Conservation (phyloP, 2,329 filamentous ascomycete species). For the Botrytis sinoallii region DNA sequence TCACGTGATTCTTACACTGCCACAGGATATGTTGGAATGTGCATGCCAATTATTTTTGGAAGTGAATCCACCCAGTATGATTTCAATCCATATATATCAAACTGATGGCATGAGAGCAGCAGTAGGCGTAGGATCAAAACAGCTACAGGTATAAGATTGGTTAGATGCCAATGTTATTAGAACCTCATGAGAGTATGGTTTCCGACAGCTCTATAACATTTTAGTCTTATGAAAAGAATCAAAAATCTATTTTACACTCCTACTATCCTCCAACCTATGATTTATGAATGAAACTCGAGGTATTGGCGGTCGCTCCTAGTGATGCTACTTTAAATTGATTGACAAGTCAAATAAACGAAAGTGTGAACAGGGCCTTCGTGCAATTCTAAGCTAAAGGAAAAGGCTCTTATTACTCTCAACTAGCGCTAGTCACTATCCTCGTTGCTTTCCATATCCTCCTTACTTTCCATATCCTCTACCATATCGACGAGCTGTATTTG, state of each 20-base stretch:
- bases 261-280: accelerated
- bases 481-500: not conserved
- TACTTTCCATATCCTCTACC: not conserved
- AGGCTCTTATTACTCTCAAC: not conserved
- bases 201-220: not conserved
- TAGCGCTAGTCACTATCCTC: not conserved
- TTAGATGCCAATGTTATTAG: not conserved
- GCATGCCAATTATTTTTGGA: not conserved
- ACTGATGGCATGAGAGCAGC: not conserved
- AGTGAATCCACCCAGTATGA: not conserved
- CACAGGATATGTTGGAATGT: not conserved
- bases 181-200: not conserved
- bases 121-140: not conserved
- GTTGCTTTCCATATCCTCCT: not conserved
- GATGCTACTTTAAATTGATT: not conserved
- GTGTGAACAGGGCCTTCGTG: too few species aligned
- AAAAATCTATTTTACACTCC: not conserved
- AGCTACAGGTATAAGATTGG: not conserved
- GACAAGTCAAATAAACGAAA: too few species aligned
- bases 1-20: not conserved
- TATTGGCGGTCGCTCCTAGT: not conserved
- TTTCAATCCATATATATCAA: not conserved
- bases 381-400: not conserved
- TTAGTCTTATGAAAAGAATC: not conserved
- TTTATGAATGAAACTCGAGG: accelerated